Percentiles rank a stretch among this genome's conserved stretches.
Evolutionary conservation across 2,329 filamentous ascomycete species (phyloP).

Genomic region (Aspergillus ibericus): DNA sequence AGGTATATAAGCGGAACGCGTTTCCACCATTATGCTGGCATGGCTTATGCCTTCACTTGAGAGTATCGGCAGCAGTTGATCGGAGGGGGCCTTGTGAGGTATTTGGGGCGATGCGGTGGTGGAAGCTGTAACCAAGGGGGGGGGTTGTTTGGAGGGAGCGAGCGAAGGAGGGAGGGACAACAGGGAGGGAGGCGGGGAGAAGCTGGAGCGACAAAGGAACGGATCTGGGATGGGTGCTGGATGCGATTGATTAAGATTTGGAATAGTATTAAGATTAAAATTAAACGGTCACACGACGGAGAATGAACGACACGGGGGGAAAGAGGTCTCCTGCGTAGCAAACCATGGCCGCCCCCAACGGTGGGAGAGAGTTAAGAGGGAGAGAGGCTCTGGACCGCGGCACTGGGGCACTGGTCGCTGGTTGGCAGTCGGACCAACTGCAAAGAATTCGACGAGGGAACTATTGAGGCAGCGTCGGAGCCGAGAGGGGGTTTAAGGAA

Average conservation of each 20-base stretch:
- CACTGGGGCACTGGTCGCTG: background rate
- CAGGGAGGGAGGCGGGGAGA: constrained; percentile 12
- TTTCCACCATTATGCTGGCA: constrained; percentile 39
- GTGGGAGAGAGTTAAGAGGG: constrained; percentile 10
- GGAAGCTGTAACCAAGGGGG: background rate
- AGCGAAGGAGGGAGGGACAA: background rate
- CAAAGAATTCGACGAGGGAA: background rate
- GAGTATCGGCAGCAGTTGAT: background rate
- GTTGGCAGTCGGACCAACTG: too few species aligned
- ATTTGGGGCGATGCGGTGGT: background rate
- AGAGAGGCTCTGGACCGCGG: constrained; percentile 10
- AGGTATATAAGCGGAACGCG: constrained; percentile 30
- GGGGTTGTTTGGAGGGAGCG: background rate
- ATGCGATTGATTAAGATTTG: constrained; percentile 6
- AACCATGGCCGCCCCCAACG: constrained; percentile 19
- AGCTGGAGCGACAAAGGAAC: constrained; percentile 11
- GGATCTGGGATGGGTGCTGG: constrained; percentile 8
- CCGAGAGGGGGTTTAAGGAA: background rate
- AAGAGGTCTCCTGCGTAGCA: constrained; percentile 9
- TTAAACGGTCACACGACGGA: constrained; percentile 9
- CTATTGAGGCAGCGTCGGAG: too few species aligned
- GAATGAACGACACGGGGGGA: constrained; percentile 13
- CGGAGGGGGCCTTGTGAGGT: background rate
- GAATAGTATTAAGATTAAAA: background rate
- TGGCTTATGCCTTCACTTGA: constrained; percentile 26